These are phyloP conservation scores for Biscogniauxia mediterranea DNA, from an alignment of 2,329 filamentous ascomycete species.

Conservation along the genomic window DNA sequence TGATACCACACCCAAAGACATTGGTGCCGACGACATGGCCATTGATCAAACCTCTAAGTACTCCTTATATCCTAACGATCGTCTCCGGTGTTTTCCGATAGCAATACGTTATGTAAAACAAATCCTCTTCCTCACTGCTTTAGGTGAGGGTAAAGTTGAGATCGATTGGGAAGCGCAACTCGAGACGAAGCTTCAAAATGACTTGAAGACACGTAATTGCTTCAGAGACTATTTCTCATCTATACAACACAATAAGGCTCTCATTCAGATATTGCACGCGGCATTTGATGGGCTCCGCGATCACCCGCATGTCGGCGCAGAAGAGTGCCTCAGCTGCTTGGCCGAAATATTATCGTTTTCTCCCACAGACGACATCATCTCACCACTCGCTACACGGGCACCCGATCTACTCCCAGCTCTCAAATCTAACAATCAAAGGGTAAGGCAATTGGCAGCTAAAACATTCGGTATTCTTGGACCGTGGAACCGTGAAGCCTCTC, in stretches of 20 bases:
- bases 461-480: slow-evolving; percentile 75
- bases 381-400: slow-evolving; percentile 43
- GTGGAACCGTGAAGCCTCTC: slow-evolving; percentile 49
- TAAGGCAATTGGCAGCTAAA: slow-evolving; percentile 65
- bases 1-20: slow-evolving; percentile 19
- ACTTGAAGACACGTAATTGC: slow-evolving; percentile 60
- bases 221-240: slow-evolving; percentile 54
- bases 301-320: slow-evolving; percentile 35
- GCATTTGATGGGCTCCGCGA: slow-evolving; percentile 58
- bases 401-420: slow-evolving; percentile 58
- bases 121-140: slow-evolving; percentile 50
- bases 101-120: slow-evolving; percentile 66
- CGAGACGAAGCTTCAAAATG: slow-evolving; percentile 68
- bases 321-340: slow-evolving; percentile 30
- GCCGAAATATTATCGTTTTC: slow-evolving; percentile 29
- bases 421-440: slow-evolving; percentile 68
- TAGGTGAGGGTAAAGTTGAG: slow-evolving; percentile 57
- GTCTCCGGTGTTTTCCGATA: slow-evolving; percentile 60
- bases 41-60: slow-evolving; percentile 41
- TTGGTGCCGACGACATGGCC: slow-evolving; percentile 29
- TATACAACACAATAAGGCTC: slow-evolving; percentile 36
- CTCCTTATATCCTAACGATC: slow-evolving; percentile 41
- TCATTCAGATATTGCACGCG: slow-evolving; percentile 49
- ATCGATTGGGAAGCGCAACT: slow-evolving; percentile 83
- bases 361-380: slow-evolving; percentile 32